phyloP scores from a whole-genome alignment of 2,329 filamentous ascomycete species.

The Sodiomyces alkalinus region DNA sequence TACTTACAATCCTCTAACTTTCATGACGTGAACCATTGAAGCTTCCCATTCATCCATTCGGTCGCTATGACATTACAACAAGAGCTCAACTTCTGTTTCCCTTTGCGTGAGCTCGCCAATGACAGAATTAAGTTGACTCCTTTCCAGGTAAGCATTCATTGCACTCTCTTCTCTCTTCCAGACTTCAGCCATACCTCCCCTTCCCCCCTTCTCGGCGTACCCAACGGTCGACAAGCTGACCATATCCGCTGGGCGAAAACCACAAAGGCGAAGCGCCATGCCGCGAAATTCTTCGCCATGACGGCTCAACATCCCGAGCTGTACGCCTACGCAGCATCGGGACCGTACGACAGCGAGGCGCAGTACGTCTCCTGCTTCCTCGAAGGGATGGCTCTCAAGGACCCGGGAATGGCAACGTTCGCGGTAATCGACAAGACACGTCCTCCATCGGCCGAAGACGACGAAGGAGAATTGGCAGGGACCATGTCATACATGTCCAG shows the following conservation, averaged over 20 bases:
- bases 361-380: conserved; percentile 7
- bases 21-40: too few species aligned
- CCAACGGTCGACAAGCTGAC: too few species aligned
- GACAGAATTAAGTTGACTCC: conserved; percentile 8
- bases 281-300: conserved; percentile 4
- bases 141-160: conserved; percentile 3
- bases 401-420: conserved; percentile 6
- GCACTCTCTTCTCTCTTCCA: too few species aligned
- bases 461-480: conserved; percentile 15
- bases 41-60: neutral
- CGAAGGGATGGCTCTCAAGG: conserved; percentile 3
- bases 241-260: too few species aligned
- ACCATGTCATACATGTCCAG: conserved; percentile 13
- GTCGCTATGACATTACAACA: neutral
- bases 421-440: conserved; percentile 16
- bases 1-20: too few species aligned
- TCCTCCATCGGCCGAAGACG: conserved; percentile 10
- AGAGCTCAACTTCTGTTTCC: conserved; percentile 2
- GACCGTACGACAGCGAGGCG: conserved; percentile 7
- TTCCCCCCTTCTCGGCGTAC: too few species aligned
- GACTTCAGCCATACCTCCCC: too few species aligned
- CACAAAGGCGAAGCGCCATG: conserved; percentile 8
- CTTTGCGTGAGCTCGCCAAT: conserved; percentile 4
- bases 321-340: conserved; percentile 9
- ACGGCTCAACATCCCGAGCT: conserved; percentile 7